Percentiles rank a stretch among this genome's conserved stretches.
Conservation (phyloP, 768 basidiomycete genomes). For the Tephrocybe rancida region DNA sequence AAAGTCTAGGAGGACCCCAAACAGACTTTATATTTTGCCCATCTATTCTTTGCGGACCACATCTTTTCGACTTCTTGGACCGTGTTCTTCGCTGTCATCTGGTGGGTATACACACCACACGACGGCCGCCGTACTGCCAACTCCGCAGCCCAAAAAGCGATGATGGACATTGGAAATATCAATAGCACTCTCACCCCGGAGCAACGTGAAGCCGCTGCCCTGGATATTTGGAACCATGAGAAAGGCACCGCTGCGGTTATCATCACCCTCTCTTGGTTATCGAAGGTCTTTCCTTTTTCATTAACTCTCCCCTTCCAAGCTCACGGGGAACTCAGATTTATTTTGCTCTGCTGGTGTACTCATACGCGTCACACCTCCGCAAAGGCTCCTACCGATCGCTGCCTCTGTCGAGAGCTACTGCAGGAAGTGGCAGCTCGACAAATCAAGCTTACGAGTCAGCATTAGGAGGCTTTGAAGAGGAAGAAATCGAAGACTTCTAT, state of each 20-base stretch:
- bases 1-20: conserved; percentile 82
- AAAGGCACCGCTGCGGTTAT: conserved; percentile 79
- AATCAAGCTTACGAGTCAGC: conserved; percentile 39
- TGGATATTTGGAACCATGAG: conserved; percentile 87
- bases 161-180: conserved; percentile 65
- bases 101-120: conserved; percentile 93
- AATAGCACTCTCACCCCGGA: conserved; percentile 60
- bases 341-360: conserved; percentile 88
- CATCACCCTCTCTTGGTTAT: conserved; percentile 81
- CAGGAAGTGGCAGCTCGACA: conserved; percentile 29
- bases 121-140: conserved; percentile 82
- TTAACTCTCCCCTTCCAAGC: neutral
- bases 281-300: conserved; percentile 64
- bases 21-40: conserved; percentile 85
- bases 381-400: conserved; percentile 89
- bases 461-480: conserved; percentile 52
- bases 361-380: conserved; percentile 90
- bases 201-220: conserved; percentile 73
- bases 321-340: conserved; percentile 67
- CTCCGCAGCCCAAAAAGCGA: conserved; percentile 85
- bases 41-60: conserved; percentile 92
- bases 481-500: conserved; percentile 70
- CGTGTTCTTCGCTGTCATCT: conserved; percentile 84
- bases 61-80: conserved; percentile 89
- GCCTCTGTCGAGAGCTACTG: conserved; percentile 52